Base-by-base conservation (phyloP, 1,284 basidiomycete species). In the Malassezia cuniculi region DNA sequence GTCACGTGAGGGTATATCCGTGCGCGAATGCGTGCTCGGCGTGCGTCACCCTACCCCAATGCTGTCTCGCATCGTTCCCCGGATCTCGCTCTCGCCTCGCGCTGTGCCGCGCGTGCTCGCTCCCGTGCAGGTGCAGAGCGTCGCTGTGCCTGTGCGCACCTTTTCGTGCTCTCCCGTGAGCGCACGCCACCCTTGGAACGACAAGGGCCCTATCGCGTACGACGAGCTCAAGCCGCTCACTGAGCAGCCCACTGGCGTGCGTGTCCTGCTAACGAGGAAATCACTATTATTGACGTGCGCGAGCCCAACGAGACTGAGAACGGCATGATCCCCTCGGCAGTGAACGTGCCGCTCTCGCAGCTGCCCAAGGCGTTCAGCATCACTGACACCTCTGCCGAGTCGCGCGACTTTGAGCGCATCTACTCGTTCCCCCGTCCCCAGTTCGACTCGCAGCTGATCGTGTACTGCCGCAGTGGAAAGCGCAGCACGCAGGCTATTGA, bases 381-480 rank as follows among this genome's bases (percentile, higher is more conserved):
- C 40, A 68, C 73, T 34, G 69, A 74, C 2, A 73, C 73, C 12
- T 16, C 35, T 3, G 47, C 44, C 0, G 14, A 34, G 9, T 54
- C 52, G 17, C 30, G 19, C 18, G 67, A 70, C 38, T 71, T 71
- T 40, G 37, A 47, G 4, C 35, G 54, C 9, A 41, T 79, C 54
- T 80, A 80, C 55, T 84, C 85, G 3, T 95, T 90, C 68, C 72
- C 78, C 36, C 87, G 94, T 69, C 93, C 93, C 5, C 36, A 34
- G 8, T 69, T 72, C 46, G 68, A 76, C 42, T 83, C 93, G 66
- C 81, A 86, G 59, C 71, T 97, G 26, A 76, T 85, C 25, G 90
- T 95, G 68, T 95, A 93, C 71, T 99, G 93, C 70, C 76, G 89
- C 40, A 85, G 83, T 42, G 93, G 93, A 7, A 80, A 78, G 68